A percentile compares a stretch with the other conserved stretches of the same genome.
Evolutionary conservation across 177 flowering plant genomes (phyloP).

Genomic region (Telopea speciosissima): DNA sequence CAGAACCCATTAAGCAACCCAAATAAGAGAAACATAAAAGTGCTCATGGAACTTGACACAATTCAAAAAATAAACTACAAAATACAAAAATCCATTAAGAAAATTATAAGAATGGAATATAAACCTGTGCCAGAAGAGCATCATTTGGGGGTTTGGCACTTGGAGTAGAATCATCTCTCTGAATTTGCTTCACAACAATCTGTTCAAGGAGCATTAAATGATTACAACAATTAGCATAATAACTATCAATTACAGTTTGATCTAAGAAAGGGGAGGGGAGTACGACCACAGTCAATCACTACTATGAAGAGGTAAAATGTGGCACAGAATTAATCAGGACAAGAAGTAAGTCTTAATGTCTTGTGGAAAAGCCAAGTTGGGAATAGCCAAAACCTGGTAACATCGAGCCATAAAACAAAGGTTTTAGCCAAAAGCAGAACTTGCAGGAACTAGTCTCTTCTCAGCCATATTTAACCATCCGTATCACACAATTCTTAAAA

Average conservation of each 20-base stretch:
- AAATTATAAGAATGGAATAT: not conserved
- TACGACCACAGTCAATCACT: no score
- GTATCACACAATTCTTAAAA: not conserved
- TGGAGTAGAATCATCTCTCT: not conserved
- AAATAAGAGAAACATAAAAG: not conserved
- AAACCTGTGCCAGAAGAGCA: not conserved
- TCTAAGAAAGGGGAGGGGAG: not conserved
- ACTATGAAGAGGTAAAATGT: not conserved
- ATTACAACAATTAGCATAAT: not conserved
- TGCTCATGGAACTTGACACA: not conserved
- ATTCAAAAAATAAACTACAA: no score
- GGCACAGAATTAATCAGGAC: not conserved
- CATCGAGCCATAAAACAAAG: not conserved
- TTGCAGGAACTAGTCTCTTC: not conserved
- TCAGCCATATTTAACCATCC: no score
- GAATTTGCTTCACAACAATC: not conserved
- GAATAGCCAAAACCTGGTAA: not conserved
- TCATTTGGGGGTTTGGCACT: not conserved
- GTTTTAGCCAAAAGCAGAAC: not conserved
- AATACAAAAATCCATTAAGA: not conserved
- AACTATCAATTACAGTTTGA: not conserved
- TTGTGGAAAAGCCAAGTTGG: not conserved
- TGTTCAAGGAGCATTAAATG: not conserved
- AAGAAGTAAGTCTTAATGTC: no score
- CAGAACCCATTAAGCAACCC: not conserved